Percentiles rank a stretch among this genome's conserved stretches.
Conservation (phyloP, 208 protist species). For the Leishmania braziliensis region DNA sequence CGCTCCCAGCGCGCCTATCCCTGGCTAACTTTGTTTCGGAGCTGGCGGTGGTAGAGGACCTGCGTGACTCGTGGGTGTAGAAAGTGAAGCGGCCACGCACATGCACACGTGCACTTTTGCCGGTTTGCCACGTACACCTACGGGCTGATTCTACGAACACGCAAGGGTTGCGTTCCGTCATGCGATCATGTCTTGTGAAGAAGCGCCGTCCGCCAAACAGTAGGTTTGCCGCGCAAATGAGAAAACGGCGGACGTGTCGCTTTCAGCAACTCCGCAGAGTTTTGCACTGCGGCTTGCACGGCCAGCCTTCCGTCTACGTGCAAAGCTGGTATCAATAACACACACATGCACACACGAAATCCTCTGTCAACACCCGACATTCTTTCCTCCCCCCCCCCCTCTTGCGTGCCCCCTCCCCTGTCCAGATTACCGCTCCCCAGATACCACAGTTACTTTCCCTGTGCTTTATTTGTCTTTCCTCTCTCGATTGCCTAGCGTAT, state of each 20-base stretch:
- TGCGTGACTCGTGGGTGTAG: slow-evolving; percentile 8
- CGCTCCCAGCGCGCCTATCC: slow-evolving; percentile 55
- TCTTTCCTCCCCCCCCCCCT: neutral
- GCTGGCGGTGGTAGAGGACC: slow-evolving; percentile 28
- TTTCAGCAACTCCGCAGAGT: neutral
- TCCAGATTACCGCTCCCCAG: neutral
- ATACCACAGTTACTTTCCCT: neutral
- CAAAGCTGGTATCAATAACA: slow-evolving; percentile 6
- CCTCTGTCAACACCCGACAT: neutral
- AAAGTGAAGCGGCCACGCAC: neutral
- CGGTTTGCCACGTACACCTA: neutral
- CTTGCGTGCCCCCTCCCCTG: neutral
- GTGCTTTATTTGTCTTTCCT: neutral
- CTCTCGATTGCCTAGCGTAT: neutral
- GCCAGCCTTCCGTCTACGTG: neutral
- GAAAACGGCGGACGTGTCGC: neutral
- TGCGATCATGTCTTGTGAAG: neutral
- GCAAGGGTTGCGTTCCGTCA: neutral
- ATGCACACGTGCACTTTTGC: neutral
- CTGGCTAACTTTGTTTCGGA: slow-evolving; percentile 59
- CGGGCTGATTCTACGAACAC: neutral
- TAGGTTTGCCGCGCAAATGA: neutral
- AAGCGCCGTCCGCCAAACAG: neutral
- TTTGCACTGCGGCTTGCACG: neutral
- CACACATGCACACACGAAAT: slow-evolving; percentile 10